Evolutionary conservation across 2,329 filamentous ascomycete genomes (phyloP), one percentile per base, ranked within the genome.

Genomic region (Claviceps monticola): DNA sequence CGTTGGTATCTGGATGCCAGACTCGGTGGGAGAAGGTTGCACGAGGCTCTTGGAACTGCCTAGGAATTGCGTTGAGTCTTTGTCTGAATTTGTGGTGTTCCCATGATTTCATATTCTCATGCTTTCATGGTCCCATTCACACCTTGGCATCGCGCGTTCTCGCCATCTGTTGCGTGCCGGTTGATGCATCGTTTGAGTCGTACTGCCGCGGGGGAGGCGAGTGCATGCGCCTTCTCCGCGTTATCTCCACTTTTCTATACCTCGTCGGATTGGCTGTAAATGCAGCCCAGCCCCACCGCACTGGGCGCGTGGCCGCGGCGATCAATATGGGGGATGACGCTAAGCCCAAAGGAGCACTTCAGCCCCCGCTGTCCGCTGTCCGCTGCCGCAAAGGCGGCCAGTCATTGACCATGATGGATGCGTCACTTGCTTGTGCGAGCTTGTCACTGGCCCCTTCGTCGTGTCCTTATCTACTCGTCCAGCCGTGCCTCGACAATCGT

Each of bases 361-460:
- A 45, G 3, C 26, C 16, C 37, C 43, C 44, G 48, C 17, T 46
- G 48, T 16, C 38, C 14, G 38, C 38, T 39, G 21, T 16, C 38
- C 13, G 38, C 38, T 39, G 21, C 43, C 29, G 44, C 23, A 43
- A 36, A 23, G 23, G 8, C 13, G 16, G 38, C 47, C 50, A 46
- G 43, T 48, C 9, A 26, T 53, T 50, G 58, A 21, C 4, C 21
- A 21, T 21, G 21, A 58, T 64, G 61, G 58, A 64, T 66, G 64
- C 64, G 63, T 66, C 64, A 66, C 64, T 46, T 50, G 52, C 47
- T 49, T 52, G 49, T 62, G 60, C 60, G 17, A 21, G 48, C 39
- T 50, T 44, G 48, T 50, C 48, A 50, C 48, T 50, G 26, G 48
- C 23, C 9, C 58, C 55, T 51, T 38, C 56, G 54, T 44, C 47